Conservation (phyloP, 768 basidiomycete species). For the Boletus rufocinnamomeus region DNA sequence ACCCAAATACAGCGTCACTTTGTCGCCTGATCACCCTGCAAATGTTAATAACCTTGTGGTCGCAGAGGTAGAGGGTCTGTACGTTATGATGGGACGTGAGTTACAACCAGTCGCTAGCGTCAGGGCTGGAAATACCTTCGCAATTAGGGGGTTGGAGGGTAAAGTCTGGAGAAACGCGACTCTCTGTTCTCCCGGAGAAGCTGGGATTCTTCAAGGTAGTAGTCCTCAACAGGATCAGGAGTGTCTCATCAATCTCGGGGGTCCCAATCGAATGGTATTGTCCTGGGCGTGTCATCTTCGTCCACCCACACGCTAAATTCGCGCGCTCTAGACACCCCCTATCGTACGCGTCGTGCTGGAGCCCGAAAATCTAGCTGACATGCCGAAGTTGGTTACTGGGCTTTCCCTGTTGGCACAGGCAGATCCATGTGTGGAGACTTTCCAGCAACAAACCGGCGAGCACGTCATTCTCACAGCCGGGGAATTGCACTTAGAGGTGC, state of each 20-base stretch:
- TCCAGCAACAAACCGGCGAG: conserved; percentile 96
- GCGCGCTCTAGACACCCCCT: conserved; percentile 62
- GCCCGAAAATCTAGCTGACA: conserved; percentile 77
- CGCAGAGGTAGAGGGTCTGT: conserved; percentile 73
- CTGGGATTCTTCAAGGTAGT: conserved; percentile 40
- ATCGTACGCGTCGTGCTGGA: conserved; percentile 96
- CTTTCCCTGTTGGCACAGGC: conserved; percentile 89
- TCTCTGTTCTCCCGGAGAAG: conserved; percentile 66
- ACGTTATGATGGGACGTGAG: conserved; percentile 98
- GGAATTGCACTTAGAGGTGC: conserved; percentile 91
- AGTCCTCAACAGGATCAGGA: conserved; percentile 41
- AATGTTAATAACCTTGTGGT: conserved; percentile 67
- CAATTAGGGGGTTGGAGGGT: conserved; percentile 85
- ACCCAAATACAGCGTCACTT: conserved; percentile 77
- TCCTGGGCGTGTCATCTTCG: not conserved
- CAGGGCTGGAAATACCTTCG: conserved; percentile 92
- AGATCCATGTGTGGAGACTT: conserved; percentile 96
- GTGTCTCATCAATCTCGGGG: conserved; percentile 80
- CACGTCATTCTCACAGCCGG: conserved; percentile 96
- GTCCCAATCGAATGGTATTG: conserved; percentile 62
- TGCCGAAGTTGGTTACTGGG: conserved; percentile 86
- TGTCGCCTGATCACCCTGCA: conserved; percentile 62
- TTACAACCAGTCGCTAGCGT: conserved; percentile 82
- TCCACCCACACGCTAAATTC: not conserved
- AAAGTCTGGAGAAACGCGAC: conserved; percentile 91